Base-by-base conservation (phyloP, 2,329 filamentous ascomycete species). In the Hymenoscyphus fructigenus region DNA sequence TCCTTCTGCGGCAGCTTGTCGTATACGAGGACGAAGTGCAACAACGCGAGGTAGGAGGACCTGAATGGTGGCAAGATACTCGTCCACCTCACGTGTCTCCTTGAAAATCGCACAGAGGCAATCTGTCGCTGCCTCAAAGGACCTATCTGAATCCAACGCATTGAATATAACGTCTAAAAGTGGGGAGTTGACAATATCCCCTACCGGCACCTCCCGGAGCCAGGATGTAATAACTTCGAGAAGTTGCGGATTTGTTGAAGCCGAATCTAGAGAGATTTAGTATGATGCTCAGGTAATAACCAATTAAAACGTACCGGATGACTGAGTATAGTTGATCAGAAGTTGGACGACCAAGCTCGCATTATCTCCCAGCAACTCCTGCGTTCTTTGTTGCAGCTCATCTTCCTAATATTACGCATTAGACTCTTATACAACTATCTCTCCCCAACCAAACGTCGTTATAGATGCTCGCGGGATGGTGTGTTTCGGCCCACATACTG, bases 221-320 rank as follows among this genome's bases (percentile, higher is more conserved):
- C 95, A 99, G 2, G 95, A 97, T 36, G 93, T 96, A 72, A 98
- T 93, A 76, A 95, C 98, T 73, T 97, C 92, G 76, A 98, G 88
- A 58, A 99, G 84, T 74, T 93, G 91, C 2, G 94, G 93, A 74
- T 97, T 97, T 68, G 89, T 90, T 9, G 92, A 86, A 28, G 94
- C 93, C 58, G 87, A 81, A 60, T 85, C 92, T 93, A 73, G 70
- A 55, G 47, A 66, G 73, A 66, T 72, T 76, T 62, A 72, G 34
- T 65, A 44, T 58, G 36, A 23, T 32, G 28, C 73, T 69, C 67
- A 17, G 55, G 28, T 14, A 59, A 20, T 14, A 50, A 28, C 17
- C 2, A 5, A 29, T 34, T 10, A 23, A n/a, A 28, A 81, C 85
- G 78, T 87, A 94, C 93, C 84, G 73, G 94, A 97, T 61, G 94